These are phyloP conservation scores for Mortierella sp. DNA, from an alignment of 371 early-diverging fungal genomes.

Conservation along the genomic window DNA sequence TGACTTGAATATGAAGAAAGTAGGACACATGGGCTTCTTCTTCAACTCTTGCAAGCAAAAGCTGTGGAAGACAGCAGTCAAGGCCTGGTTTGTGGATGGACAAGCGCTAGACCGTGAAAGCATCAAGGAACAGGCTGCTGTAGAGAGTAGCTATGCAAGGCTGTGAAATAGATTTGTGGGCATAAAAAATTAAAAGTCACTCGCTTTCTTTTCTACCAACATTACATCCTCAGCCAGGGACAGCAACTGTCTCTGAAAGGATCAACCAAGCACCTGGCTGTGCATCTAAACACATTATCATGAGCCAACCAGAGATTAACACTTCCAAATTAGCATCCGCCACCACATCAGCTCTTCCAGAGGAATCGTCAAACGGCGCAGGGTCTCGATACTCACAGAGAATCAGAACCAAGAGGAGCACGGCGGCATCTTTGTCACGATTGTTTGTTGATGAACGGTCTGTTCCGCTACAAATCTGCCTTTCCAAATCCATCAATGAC, in stretches of 20 bases:
- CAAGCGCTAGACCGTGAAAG: slow-evolving; percentile 40
- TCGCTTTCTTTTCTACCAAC: too few relatives aligned
- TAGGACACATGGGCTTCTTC: slow-evolving; percentile 54
- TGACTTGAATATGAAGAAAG: slow-evolving; percentile 51
- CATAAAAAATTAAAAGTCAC: neutral
- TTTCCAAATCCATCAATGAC: slow-evolving; percentile 18
- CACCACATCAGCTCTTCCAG: too few relatives aligned
- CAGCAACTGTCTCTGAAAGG: too few relatives aligned
- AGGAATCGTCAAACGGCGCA: too few relatives aligned
- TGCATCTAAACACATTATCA: too few relatives aligned
- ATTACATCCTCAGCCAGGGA: too few relatives aligned
- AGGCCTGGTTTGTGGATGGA: slow-evolving; percentile 44
- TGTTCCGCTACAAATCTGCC: slow-evolving; percentile 13
- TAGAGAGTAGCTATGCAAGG: slow-evolving; percentile 34
- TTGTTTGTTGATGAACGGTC: neutral
- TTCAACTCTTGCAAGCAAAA: slow-evolving; percentile 44
- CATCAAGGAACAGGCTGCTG: slow-evolving; percentile 30
- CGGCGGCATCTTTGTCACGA: neutral
- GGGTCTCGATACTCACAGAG: too few relatives aligned
- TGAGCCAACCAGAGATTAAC: too few relatives aligned
- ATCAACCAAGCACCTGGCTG: too few relatives aligned
- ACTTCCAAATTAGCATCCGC: too few relatives aligned
- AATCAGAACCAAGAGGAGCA: too few relatives aligned
- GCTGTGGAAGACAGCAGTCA: slow-evolving; percentile 43
- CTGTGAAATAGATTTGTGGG: slow-evolving; percentile 5